Conservation (phyloP, 2,329 filamentous ascomycete species). For the Alternaria gaisen region DNA sequence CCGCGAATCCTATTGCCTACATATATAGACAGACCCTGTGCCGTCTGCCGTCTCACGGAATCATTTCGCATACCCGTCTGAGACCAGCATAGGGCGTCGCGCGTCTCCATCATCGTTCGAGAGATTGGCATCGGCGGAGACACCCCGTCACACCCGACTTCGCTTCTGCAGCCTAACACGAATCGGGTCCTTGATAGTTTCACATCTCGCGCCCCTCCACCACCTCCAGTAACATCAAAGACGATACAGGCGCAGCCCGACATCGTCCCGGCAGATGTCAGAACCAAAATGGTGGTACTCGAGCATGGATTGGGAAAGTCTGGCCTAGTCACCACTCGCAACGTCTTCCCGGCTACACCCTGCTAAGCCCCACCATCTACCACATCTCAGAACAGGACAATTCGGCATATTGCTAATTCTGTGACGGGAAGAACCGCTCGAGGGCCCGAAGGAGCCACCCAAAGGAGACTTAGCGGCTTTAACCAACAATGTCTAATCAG, state of each 20-base stretch:
- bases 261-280: conserved; percentile 28
- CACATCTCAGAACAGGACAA: conserved; percentile 29
- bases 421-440: conserved; percentile 37
- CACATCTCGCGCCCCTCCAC: conserved; percentile 41
- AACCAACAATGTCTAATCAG: conserved; percentile 35
- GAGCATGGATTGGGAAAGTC: conserved; percentile 39
- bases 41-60: conserved; percentile 24
- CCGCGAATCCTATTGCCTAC: conserved; percentile 20
- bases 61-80: conserved; percentile 21
- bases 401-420: conserved; percentile 28
- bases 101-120: conserved; percentile 12
- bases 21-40: conserved; percentile 28
- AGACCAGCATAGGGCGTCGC: conserved; percentile 8
- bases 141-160: conserved; percentile 29
- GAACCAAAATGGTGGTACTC: conserved; percentile 41
- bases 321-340: conserved; percentile 32
- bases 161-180: conserved; percentile 41
- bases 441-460: conserved; percentile 33
- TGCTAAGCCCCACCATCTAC: conserved; percentile 37
- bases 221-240: conserved; percentile 29
- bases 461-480: conserved; percentile 25
- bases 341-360: conserved; percentile 28
- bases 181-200: conserved; percentile 49
- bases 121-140: conserved; percentile 32
- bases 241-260: conserved; percentile 37